A percentile compares a stretch with the other conserved stretches of the same genome.
These are phyloP conservation scores for Suillus alpinus DNA, from an alignment of 768 basidiomycete species.

Conservation along the genomic window DNA sequence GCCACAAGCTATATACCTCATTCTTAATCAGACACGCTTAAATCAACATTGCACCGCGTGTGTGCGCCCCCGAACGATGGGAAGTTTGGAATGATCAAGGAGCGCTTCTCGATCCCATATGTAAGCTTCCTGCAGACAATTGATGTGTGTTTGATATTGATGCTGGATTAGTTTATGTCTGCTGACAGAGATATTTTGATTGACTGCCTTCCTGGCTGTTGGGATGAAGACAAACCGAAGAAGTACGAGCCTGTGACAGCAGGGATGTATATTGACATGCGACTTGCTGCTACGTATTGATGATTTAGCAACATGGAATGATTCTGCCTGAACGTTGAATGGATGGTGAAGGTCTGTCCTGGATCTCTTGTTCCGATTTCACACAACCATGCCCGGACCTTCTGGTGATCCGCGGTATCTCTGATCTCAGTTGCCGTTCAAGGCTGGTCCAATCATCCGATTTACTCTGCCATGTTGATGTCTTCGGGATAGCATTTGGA, in stretches of 20 bases:
- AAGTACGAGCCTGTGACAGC: slow-evolving; percentile 47
- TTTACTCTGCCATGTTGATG: neutral
- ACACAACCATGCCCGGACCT: neutral
- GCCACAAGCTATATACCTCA: neutral
- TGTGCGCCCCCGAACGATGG: slow-evolving; percentile 33
- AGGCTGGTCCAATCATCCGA: neutral
- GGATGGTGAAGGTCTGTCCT: neutral
- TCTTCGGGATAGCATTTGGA: neutral
- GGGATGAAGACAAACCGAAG: slow-evolving; percentile 43
- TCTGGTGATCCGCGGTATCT: neutral
- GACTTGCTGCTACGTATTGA: slow-evolving; percentile 37
- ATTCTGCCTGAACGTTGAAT: neutral
- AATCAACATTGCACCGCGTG: slow-evolving; percentile 50
- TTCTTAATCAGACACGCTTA: slow-evolving; percentile 19
- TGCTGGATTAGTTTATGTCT: slow-evolving; percentile 27
- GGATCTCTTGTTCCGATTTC: neutral
- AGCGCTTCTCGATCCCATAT: slow-evolving; percentile 63
- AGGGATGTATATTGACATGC: slow-evolving; percentile 37
- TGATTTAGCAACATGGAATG: neutral
- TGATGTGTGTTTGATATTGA: neutral
- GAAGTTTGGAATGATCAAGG: slow-evolving; percentile 37
- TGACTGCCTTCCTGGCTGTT: slow-evolving; percentile 52
- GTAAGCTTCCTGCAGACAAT: slow-evolving; percentile 30
- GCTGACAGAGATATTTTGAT: slow-evolving; percentile 40
- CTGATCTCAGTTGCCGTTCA: no score